A percentile compares a stretch with the other conserved stretches of the same genome.
Conservation (phyloP, 148 eudicot species). For the Chenopodium suecicum region DNA sequence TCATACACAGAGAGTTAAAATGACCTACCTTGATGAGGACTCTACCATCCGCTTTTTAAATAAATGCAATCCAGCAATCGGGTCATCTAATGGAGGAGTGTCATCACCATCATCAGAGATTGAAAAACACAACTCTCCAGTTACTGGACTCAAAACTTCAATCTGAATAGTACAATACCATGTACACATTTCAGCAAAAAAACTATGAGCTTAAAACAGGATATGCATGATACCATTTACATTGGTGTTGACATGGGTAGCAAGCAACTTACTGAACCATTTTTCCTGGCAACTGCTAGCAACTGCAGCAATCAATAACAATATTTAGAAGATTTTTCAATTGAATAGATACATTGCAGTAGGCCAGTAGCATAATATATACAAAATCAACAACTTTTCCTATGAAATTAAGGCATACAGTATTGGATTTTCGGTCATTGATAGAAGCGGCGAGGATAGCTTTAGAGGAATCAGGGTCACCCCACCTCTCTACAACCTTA, state of each 20-base stretch:
- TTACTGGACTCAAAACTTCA: conserved; percentile 69
- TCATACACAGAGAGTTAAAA: neutral
- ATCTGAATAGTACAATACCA: conserved; percentile 37
- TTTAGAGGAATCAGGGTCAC: conserved; percentile 73
- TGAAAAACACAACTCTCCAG: conserved; percentile 59
- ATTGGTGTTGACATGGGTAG: neutral
- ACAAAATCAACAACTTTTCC: neutral
- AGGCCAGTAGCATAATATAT: neutral
- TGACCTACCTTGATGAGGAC: conserved; percentile 52
- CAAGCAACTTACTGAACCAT: conserved; percentile 63
- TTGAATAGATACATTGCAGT: neutral
- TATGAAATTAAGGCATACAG: conserved; percentile 36
- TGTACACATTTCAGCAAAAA: neutral
- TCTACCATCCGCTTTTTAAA: conserved; percentile 44
- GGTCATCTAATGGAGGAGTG: conserved; percentile 46
- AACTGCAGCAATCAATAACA: conserved; percentile 49
- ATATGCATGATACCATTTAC: neutral
- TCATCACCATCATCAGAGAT: conserved; percentile 34
- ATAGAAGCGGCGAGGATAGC: conserved; percentile 69
- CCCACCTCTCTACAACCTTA: conserved; percentile 88
- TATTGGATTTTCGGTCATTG: conserved; percentile 50
- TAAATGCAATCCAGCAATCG: conserved; percentile 73
- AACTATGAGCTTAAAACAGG: neutral
- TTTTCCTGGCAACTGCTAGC: conserved; percentile 83
- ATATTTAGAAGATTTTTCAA: conserved; percentile 7